Conservation (phyloP, 768 basidiomycete species). For the Tremella yokohamensis region DNA sequence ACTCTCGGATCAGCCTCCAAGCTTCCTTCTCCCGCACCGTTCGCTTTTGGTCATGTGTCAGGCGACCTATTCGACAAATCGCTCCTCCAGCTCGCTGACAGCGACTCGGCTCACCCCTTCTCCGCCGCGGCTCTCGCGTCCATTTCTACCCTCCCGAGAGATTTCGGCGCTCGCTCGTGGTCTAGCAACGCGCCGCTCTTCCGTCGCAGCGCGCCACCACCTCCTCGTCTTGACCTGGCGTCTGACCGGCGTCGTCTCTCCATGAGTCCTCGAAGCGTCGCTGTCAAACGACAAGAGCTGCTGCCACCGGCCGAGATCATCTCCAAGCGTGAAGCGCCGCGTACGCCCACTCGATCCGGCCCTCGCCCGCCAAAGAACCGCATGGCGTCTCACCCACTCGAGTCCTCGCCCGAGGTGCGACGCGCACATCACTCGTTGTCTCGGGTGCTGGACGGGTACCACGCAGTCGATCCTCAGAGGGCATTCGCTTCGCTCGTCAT, state of each 20-base stretch:
- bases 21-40: background rate
- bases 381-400: background rate
- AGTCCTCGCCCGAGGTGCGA: background rate
- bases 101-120: background rate
- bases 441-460: background rate
- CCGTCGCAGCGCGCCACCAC: background rate
- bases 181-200: background rate
- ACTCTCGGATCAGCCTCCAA: background rate
- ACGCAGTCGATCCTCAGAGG: background rate
- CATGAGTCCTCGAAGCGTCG: too few species aligned
- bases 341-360: too few species aligned
- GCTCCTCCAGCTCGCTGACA: too few species aligned
- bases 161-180: background rate
- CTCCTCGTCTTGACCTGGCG: background rate
- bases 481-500: background rate
- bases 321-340: too few species aligned
- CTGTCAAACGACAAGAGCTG: too few species aligned
- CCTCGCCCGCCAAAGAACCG: too few species aligned
- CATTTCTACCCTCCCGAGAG: background rate
- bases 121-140: constrained; percentile 1
- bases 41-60: too few species aligned
- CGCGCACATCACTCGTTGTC: background rate
- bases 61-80: too few species aligned
- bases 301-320: too few species aligned
- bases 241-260: background rate